phyloP scores from a whole-genome alignment of 345 rosid species.

The Dipteronia dyeriana region DNA sequence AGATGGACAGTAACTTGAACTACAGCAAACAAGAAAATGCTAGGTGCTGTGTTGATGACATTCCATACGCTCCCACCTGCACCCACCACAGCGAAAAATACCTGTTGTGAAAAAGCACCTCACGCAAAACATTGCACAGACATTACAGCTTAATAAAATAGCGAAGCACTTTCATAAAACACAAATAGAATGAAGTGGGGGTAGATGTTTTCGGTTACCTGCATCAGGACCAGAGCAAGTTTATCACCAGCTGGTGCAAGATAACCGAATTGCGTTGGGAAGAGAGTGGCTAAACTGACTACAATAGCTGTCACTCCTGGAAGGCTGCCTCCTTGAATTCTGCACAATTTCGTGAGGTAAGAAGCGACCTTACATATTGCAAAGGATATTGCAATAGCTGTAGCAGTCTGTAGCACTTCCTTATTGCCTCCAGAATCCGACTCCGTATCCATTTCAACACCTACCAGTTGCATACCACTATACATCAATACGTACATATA shows the following conservation, averaged over 20 bases:
- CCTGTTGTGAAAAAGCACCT: constrained; percentile 29
- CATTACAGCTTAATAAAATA: not conserved
- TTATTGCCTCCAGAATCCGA: constrained; percentile 37
- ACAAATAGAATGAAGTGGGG: constrained; percentile 2
- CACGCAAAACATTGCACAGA: not conserved
- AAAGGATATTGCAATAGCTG: constrained; percentile 62
- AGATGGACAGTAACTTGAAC: constrained; percentile 71
- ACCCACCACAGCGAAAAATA: constrained; percentile 74
- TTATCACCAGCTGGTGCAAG: constrained; percentile 72
- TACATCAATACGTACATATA: no score
- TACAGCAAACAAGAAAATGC: constrained; percentile 65
- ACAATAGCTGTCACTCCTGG: constrained; percentile 67
- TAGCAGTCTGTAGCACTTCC: constrained; percentile 53
- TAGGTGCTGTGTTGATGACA: constrained; percentile 70
- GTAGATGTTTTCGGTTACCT: constrained; percentile 44
- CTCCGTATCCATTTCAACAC: constrained; percentile 31
- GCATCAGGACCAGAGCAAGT: constrained; percentile 73
- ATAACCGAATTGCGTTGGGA: constrained; percentile 56
- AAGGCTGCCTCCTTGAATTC: constrained; percentile 72
- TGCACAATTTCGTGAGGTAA: constrained; percentile 36
- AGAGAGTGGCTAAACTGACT: constrained; percentile 61
- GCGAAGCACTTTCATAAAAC: not conserved
- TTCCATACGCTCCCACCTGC: constrained; percentile 79
- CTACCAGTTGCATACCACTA: constrained; percentile 29
- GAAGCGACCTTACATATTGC: constrained; percentile 65